A percentile compares a stretch with the other conserved stretches of the same genome.
Evolutionary conservation across 371 early-diverging fungal genomes (phyloP).

Genomic region (Phascolomyces articulosus): DNA sequence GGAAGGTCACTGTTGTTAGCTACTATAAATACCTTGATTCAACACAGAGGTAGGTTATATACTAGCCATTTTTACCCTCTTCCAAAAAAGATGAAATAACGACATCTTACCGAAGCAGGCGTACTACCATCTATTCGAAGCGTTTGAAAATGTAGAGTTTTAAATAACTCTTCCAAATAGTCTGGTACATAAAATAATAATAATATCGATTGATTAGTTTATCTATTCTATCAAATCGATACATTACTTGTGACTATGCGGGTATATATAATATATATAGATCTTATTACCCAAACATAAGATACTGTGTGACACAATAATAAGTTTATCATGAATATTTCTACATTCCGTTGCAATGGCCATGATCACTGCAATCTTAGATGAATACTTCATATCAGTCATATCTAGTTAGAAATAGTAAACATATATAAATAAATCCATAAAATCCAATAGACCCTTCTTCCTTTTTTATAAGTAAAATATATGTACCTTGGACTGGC

Average conservation of each 20-base stretch:
- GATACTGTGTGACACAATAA: conserved; percentile 77
- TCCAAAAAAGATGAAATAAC: conserved; percentile 14
- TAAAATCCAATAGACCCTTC: background rate
- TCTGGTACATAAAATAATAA: conserved; percentile 30
- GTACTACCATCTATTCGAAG: conserved; percentile 63
- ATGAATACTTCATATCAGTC: conserved; percentile 24
- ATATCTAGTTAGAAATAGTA: conserved; percentile 17
- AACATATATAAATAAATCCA: background rate
- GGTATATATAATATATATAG: conserved; percentile 13
- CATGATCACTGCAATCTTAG: conserved; percentile 29
- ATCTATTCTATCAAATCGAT: too few species aligned
- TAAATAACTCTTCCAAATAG: conserved; percentile 44
- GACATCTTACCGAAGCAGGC: background rate
- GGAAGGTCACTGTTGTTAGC: too few species aligned
- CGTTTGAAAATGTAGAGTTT: conserved; percentile 11
- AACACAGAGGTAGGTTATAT: too few species aligned
- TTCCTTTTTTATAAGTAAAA: too few species aligned
- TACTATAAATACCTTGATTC: too few species aligned
- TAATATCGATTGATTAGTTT: background rate
- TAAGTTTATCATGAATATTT: conserved; percentile 61
- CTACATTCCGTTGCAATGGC: conserved; percentile 34
- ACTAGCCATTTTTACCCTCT: background rate
- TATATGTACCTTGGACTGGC: background rate
- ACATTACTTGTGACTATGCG: too few species aligned
- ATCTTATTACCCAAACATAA: conserved; percentile 57